Base-by-base conservation (phyloP, 495 filamentous ascomycete genomes). In the Aspergillus heteromorphus region DNA sequence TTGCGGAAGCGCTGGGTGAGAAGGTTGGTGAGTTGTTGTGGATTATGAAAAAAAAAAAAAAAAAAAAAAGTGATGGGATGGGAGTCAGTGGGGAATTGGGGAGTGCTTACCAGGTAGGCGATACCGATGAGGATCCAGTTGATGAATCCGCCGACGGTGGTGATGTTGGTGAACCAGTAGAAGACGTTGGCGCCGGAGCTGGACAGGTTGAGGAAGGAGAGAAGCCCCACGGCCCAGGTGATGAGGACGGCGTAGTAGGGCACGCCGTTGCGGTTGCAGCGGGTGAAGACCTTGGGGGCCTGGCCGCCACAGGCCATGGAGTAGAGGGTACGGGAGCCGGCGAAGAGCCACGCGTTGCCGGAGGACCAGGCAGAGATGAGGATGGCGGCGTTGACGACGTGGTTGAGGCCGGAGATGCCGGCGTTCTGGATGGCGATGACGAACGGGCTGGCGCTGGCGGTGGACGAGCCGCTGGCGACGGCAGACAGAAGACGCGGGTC, bases 261-360 rank as follows among this genome's bases (percentile, higher is more conserved):
- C 2, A 84, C 77, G 10, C 81, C 81, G 6, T 60, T 61, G 5
- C 60, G 58, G 31, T 53, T 70, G 25, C 75, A 79, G 1, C 61
- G 62, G 16, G 69, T 65, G 31, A 79, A 66, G n/a, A 77, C 38
- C 34, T 65, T 67, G 0, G 88, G 89, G 0, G 88, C 88, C 40
- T 86, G 82, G 3, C 85, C 80, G 42, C 83, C 77, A 20, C 79
- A 65, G 0, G 88, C 86, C 55, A 92, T 79, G n/a, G 84, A 87
- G 65, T 88, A 88, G 9, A 93, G 78, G 42, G 85, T 85, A 45
- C 88, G 81, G 5, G 83, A 86, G 17, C 84, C 86, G 3, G 83
- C 87, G 67, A 87, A 92, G 48, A 90, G 73, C 74, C 85, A 89
- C 2, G 86, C 83, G 60, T 92, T 92, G 23, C 82, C 87, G 0